phyloP scores from a whole-genome alignment of 257 asterid species.

The Jacaranda mimosifolia region DNA sequence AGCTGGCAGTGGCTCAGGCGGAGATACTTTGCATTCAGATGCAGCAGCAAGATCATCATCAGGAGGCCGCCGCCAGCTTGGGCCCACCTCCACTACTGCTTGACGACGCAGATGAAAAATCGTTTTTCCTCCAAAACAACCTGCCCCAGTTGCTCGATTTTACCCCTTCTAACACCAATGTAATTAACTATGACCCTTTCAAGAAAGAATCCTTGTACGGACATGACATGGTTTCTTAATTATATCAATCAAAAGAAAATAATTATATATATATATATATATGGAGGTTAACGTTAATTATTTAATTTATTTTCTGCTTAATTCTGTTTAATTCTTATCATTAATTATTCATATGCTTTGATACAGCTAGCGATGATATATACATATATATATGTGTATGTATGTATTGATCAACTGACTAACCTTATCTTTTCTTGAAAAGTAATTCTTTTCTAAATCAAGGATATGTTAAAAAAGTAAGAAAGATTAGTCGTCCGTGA shows the following conservation, averaged over 20 bases:
- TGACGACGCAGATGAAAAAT: constrained; percentile 33
- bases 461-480: no score
- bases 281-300: no score
- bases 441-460: no score
- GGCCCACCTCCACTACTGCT: constrained; percentile 7
- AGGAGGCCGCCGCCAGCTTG: not conserved
- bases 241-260: not conserved
- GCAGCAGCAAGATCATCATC: constrained; percentile 44
- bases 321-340: no score
- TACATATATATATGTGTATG: no score
- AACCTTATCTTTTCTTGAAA: no score
- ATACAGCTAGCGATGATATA: no score
- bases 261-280: no score
- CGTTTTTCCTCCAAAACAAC: constrained; percentile 45
- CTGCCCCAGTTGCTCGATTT: constrained; percentile 43
- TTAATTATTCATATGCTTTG: no score
- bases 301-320: no score
- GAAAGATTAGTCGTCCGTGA: no score
- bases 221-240: constrained; percentile 62
- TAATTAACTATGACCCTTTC: constrained; percentile 48
- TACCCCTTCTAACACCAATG: constrained; percentile 27
- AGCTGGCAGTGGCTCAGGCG: constrained; percentile 61
- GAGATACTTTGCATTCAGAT: constrained; percentile 66
- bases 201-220: constrained; percentile 53
- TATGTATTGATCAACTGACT: no score